Evolutionary conservation across 352 stramenopile species (phyloP).

Genomic region (Phytophthora podocarpi): DNA sequence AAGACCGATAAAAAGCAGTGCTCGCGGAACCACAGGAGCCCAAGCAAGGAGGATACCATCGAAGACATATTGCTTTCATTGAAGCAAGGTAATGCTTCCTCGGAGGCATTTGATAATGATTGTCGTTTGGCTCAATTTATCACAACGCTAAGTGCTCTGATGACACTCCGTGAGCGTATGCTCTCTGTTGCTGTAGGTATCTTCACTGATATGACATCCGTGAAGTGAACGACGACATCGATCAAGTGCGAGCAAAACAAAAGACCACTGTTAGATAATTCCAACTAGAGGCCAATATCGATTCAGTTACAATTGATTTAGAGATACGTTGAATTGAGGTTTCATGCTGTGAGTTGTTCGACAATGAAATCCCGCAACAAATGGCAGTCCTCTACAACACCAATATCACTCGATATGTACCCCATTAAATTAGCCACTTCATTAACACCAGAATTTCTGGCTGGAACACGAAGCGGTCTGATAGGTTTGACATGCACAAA

Average conservation of each 20-base stretch:
- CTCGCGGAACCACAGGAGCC: background rate
- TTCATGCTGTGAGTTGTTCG: background rate
- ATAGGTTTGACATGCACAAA: constrained; percentile 1
- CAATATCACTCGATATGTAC: constrained; percentile 10
- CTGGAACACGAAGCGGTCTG: background rate
- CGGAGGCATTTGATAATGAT: background rate
- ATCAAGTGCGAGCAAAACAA: background rate
- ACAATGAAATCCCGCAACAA: background rate
- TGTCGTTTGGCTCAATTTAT: background rate
- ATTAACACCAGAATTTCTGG: no score
- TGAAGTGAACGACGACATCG: background rate
- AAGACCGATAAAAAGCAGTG: no score
- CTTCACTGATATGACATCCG: background rate
- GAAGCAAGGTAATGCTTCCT: background rate
- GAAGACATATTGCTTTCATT: background rate
- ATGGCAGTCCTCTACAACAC: background rate
- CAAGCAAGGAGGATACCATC: background rate
- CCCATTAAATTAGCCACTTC: constrained; percentile 9
- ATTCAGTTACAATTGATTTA: constrained; percentile 2
- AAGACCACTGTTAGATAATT: background rate
- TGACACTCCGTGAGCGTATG: background rate
- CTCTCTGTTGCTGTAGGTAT: background rate
- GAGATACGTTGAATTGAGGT: background rate
- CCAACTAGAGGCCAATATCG: background rate
- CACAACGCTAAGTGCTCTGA: background rate